These are phyloP conservation scores for Linum trigynum DNA, from an alignment of 345 rosid genomes.

Conservation along the genomic window DNA sequence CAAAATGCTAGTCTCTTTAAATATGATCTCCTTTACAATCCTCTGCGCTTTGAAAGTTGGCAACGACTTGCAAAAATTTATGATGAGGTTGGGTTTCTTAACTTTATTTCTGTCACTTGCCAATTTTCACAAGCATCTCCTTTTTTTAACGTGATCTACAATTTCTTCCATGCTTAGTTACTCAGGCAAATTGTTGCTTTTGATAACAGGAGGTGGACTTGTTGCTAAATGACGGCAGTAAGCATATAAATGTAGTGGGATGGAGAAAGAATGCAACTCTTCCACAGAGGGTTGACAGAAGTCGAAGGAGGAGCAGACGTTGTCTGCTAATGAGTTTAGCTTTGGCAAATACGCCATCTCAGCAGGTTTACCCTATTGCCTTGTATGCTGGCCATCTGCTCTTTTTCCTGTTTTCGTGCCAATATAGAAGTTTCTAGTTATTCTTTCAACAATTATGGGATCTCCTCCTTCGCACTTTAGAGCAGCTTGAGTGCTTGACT, in stretches of 20 bases:
- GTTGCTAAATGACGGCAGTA: conserved; percentile 96
- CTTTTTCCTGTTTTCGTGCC: too few species aligned
- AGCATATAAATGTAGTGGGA: conserved; percentile 83
- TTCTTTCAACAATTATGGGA: too few species aligned
- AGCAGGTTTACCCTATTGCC: conserved; percentile 48
- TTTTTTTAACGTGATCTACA: conserved; percentile 7
- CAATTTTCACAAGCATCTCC: conserved; percentile 5
- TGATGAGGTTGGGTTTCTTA: conserved; percentile 66
- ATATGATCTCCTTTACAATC: conserved; percentile 81
- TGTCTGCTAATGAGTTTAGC: conserved; percentile 93
- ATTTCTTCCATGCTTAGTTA: conserved; percentile 15
- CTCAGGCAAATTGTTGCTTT: conserved; percentile 11
- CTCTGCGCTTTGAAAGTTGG: conserved; percentile 92
- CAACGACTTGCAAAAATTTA: conserved; percentile 81
- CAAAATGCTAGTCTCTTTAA: conserved; percentile 79
- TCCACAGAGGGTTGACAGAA: conserved; percentile 79
- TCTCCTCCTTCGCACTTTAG: too few species aligned
- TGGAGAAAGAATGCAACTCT: conserved; percentile 80
- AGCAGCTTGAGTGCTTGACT: too few species aligned
- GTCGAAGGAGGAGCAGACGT: conserved; percentile 94
- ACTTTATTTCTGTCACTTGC: conserved; percentile 10
- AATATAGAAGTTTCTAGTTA: too few species aligned
- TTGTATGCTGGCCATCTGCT: neutral
- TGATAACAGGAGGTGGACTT: conserved; percentile 84
- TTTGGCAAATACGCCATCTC: conserved; percentile 64